These are phyloP conservation scores for Salvia hispanica DNA, from an alignment of 257 asterid species.

Conservation along the genomic window DNA sequence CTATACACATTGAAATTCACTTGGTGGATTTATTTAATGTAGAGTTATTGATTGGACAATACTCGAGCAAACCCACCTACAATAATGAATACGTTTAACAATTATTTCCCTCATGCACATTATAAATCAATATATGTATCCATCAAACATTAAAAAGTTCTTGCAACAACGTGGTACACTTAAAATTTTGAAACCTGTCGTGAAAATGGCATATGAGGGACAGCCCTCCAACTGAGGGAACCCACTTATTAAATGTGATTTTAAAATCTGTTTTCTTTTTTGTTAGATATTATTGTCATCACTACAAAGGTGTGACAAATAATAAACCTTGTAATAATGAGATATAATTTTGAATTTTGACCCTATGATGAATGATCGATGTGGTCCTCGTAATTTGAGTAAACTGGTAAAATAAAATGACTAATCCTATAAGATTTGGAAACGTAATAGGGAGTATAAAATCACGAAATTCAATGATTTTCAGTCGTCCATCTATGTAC, in stretches of 20 bases:
- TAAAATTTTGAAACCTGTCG: not conserved
- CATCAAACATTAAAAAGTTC: not conserved
- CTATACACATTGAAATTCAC: not conserved
- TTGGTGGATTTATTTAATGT: not conserved
- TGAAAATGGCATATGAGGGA: constrained; percentile 12
- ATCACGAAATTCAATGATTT: too few relatives aligned
- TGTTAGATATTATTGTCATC: constrained; percentile 24
- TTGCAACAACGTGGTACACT: not conserved
- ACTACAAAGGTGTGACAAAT: constrained; percentile 22
- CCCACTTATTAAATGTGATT: constrained; percentile 28
- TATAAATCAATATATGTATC: not conserved
- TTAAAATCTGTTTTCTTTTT: not conserved
- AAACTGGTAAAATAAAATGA: too few relatives aligned
- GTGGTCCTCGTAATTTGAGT: not conserved
- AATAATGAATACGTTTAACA: not conserved
- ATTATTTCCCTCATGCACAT: not conserved
- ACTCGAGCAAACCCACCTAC: not conserved
- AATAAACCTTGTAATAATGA: constrained; percentile 13
- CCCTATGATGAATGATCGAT: too few relatives aligned
- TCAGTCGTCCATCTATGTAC: too few relatives aligned
- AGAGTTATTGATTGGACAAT: not conserved
- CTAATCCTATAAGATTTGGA: too few relatives aligned
- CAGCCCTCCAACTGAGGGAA: not conserved
- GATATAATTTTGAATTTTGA: not conserved
- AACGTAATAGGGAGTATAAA: too few relatives aligned